Evolutionary conservation across 495 filamentous ascomycete genomes (phyloP), one percentile per base, ranked within the genome.

Genomic region (Neurospora discreta): DNA sequence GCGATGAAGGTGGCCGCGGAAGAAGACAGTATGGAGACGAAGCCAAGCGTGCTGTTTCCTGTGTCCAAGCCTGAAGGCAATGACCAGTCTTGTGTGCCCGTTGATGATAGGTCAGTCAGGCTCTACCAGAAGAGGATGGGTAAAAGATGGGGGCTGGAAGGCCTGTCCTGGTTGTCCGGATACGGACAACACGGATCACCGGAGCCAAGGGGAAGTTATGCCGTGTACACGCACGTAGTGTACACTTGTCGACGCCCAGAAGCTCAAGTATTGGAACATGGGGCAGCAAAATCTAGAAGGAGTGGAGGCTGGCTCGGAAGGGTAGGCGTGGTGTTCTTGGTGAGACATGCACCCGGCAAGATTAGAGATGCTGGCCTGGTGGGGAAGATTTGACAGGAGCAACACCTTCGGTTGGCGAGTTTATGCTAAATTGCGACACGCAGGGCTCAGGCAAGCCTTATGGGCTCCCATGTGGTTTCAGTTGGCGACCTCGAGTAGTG

Each of bases 341-440:
- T 65, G 52, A 65, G 52, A 65, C 52, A 65, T 26, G 26, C 52
- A 65, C 26, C 23, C 46, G 23, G 23, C 46, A 60, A 60, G 46
- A 30, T 30, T 52, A 6, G 46, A 60, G 46, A 60, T 60, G 52
- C 30, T 18, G 26, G 52, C 13, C 26, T 33, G 52, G 26, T 33
- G 52, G 52, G 52, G 52, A 65, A 65, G 52, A 65, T 65, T 79
- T 79, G 70, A 72, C 70, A 75, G 74, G 76, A 75, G 71, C 77
- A 42, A 72, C 71, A 71, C 72, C 74, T 73, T 68, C 75, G 71
- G 73, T 58, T 74, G 74, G 43, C 72, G 76, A 75, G 68, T 80
- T 80, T 80, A 80, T 80, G 77, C 78, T 80, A 80, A 80, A 80
- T 78, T 70, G 72, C 13, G 72, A 26, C 13, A 15, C 15, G 40